Evolutionary conservation across 2,329 filamentous ascomycete species (phyloP), one percentile per base, ranked within the genome.

Genomic region (Cladophialophora chaetospira): DNA sequence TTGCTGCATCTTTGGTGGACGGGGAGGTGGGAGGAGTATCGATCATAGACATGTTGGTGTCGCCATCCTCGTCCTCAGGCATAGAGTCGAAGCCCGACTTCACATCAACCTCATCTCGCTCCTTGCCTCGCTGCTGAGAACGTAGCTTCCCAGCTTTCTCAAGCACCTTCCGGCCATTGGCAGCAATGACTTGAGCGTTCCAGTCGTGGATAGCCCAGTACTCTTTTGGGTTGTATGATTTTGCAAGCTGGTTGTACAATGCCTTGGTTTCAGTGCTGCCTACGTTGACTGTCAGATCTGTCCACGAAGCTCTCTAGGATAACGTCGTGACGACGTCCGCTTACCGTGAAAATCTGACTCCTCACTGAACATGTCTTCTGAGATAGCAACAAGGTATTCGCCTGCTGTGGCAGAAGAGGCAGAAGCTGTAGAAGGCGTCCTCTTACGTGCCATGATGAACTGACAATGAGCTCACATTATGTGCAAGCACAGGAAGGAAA

Each of bases 201-300:
- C 56, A 58, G 11, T 58, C 57, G 26, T 65, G 61, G 19, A 58
- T 44, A 19, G 69, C 57, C 77, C 79, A 82, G 78, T 82, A 87
- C 33, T 70, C 66, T 10, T 73, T 64, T 23, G 76, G 70, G 61
- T 85, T 73, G 63, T 86, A 85, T 13, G 66, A 64, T n/a, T 72
- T 67, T 11, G 80, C 80, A 43, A 79, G 76, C n/a, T 72, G 65
- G 63, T 82, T 73, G 0, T 88, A 76, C 1, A 70, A 68, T 15
- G 69, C 66, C 47, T 78, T 75, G 23, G 77, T 75, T 5, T 78
- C 70, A 6, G 81, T 75, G 54, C 84, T 80, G 49, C 87, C 86
- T 89, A 15, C 8, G 31, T 33, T 33, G 31, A 10, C 15, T 13
- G 5, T 10, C 11, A 17, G 5, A n/a, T 1, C 15, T 13, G n/a